Evolutionary conservation across 306 rosid genomes (phyloP), one percentile per base, ranked within the genome.

Genomic region (Corylus americana): DNA sequence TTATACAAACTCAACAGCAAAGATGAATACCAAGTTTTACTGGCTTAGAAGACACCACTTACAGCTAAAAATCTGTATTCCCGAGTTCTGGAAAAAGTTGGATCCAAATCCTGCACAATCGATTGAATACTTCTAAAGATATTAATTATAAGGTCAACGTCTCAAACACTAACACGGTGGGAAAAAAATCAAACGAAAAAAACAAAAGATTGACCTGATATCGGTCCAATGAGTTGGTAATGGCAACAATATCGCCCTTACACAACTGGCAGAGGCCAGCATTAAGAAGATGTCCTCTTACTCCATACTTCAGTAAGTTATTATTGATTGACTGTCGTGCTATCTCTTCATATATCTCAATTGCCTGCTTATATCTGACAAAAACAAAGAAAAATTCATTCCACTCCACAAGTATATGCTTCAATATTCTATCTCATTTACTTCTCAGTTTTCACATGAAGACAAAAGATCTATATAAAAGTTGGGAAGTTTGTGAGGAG

Each of bases 241-340:
- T 90, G 57, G 98, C 98, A 74, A 95, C 81, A 55, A 74, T 83
- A 22, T 95, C 99, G 59, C 86, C 97, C 80, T 83, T 91, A 84
- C 99, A 93, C 55, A 95, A 98, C 76, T 95, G 96, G 88, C 98
- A 95, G 78, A 93, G 78, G 70, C 99, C 98, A 83, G 97, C 98
- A 89, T 93, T 95, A 54, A 95, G 99, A 81, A 95, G 96, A 82
- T 95, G 97, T 55, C 99, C 99, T 74, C 90, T 95, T 25, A 93
- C 99, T 83, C 99, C 98, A 76, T 95, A 95, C 83, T 95, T 95
- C 67, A 95, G 90, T 89, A 95, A 86, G 85, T 89, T 91, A 77
- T 77, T 95, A 87, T 79, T 91, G 77, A 95, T 90, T 8, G 99
- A 95, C 47, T 95, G 91, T 2, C 96, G 92, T 35, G 96, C 98